Evolutionary conservation across 163 green algal genomes (phyloP), one percentile per base, ranked within the genome.

Genomic region (Coccomyxa subellipsoidea): DNA sequence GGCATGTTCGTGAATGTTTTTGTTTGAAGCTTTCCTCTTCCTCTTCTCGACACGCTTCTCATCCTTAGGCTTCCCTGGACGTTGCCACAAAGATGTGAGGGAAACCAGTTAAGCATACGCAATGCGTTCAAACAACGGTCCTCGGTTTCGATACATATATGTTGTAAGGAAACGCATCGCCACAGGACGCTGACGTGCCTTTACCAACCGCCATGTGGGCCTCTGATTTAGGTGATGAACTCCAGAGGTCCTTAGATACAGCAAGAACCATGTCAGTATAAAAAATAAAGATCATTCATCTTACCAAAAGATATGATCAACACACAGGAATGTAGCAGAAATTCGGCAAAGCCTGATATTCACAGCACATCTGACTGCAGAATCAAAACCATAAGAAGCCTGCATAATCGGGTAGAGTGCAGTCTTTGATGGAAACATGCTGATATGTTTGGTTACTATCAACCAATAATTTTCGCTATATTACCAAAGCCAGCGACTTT

Each of bases 41-140:
- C 66, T 73, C 66, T 73, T 73, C 66, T 73, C 66, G 18, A 34
- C 27, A 34, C 66, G 66, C 66, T 73, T 73, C 66, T 73, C 66
- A 73, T 73, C 66, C 7, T 73, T 73, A 12, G 66, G 29, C n/a
- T 73, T 73, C 27, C 66, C 66, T 59, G 47, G 47, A 59, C 21
- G 4, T 7, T 12, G 21, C 47, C 47, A 59, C 21, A 54, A 1
- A 59, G 23, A 18, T 18, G 47, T 59, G 21, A 59, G 47, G 4
- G 47, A 59, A 12, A 59, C 3, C 3, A 59, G 47, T 27, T 18
- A 59, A 27, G 47, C 5, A 12, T 59, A 27, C 47, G 23, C 47
- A 59, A 6, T 59, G 23, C 47, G 4, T 8, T 1, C 1, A 6
- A 7, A 59, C 47, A 59, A 12, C n/a, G n/a, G n/a, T n/a, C 23